Percentiles rank a stretch among this genome's conserved stretches.
phyloP scores from a whole-genome alignment of 2,329 filamentous ascomycete genomes.

The Coniochaeta sp. region DNA sequence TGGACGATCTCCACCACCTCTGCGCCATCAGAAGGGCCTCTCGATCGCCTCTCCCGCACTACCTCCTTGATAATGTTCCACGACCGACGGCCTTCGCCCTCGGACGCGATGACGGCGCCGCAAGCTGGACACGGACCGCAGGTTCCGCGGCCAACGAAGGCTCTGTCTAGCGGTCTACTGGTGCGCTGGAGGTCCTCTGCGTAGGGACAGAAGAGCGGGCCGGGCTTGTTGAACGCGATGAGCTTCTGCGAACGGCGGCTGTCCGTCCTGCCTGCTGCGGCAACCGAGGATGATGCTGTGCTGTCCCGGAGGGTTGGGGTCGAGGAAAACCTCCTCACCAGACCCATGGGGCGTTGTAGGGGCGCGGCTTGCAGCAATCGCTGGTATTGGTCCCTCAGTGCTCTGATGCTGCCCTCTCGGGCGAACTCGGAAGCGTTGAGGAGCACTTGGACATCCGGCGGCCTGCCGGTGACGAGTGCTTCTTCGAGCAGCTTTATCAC shows the following conservation, averaged over 20 bases:
- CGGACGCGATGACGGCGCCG: neutral
- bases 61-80: neutral
- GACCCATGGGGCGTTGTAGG: constrained; percentile 5
- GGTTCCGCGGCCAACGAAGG: neutral
- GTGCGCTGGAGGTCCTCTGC: constrained; percentile 21
- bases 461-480: constrained; percentile 21
- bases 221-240: constrained; percentile 4
- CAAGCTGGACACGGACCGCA: neutral
- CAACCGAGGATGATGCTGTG: neutral
- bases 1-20: neutral
- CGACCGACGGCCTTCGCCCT: neutral
- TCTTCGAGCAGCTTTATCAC: constrained; percentile 29
- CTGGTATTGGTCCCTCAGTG: constrained; percentile 24
- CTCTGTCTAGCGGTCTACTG: constrained; percentile 8
- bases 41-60: neutral
- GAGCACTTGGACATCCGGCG: constrained; percentile 21
- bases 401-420: constrained; percentile 24
- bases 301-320: constrained; percentile 10
- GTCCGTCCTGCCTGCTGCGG: neutral
- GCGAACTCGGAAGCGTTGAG: constrained; percentile 24
- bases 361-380: constrained; percentile 16
- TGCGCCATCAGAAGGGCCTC: neutral
- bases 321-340: constrained; percentile 12
- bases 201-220: constrained; percentile 23
- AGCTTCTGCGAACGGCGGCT: neutral